Evolutionary conservation across 2,329 filamentous ascomycete genomes (phyloP).

Genomic region (Cercospora berteroae): DNA sequence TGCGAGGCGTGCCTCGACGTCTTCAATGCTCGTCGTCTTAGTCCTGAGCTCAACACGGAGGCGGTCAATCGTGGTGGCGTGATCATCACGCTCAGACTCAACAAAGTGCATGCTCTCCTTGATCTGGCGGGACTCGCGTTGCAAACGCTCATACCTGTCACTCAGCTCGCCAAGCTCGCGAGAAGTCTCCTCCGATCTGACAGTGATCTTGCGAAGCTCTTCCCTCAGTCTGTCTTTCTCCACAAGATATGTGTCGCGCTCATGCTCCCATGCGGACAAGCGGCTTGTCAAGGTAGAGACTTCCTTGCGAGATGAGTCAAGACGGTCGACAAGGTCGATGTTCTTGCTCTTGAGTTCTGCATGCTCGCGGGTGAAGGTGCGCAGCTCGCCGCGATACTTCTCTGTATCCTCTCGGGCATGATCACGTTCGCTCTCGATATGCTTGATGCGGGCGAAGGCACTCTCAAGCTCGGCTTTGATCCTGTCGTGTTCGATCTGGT

Average conservation of each 20-base stretch:
- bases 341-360: conserved; percentile 31
- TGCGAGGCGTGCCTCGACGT: conserved; percentile 27
- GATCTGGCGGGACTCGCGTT: conserved; percentile 30
- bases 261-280: conserved; percentile 30
- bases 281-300: conserved; percentile 29
- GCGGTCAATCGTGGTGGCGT: conserved; percentile 29
- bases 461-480: conserved; percentile 29
- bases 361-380: conserved; percentile 32
- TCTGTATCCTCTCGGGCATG: conserved; percentile 31
- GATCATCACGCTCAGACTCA: conserved; percentile 36
- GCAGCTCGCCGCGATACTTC: conserved; percentile 30
- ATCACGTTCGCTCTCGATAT: conserved; percentile 31
- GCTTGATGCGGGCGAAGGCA: conserved; percentile 23
- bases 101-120: conserved; percentile 31
- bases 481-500: conserved; percentile 31
- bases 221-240: conserved; percentile 34
- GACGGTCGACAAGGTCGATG: conserved; percentile 27
- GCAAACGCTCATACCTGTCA: conserved; percentile 30
- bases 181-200: conserved; percentile 27
- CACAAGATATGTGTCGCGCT: conserved; percentile 29
- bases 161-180: conserved; percentile 28
- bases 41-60: conserved; percentile 32
- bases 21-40: conserved; percentile 27
- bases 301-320: conserved; percentile 32
- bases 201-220: conserved; percentile 30